These are phyloP conservation scores for Globisporangium irregulare DNA, from an alignment of 352 stramenopile species.

Conservation along the genomic window DNA sequence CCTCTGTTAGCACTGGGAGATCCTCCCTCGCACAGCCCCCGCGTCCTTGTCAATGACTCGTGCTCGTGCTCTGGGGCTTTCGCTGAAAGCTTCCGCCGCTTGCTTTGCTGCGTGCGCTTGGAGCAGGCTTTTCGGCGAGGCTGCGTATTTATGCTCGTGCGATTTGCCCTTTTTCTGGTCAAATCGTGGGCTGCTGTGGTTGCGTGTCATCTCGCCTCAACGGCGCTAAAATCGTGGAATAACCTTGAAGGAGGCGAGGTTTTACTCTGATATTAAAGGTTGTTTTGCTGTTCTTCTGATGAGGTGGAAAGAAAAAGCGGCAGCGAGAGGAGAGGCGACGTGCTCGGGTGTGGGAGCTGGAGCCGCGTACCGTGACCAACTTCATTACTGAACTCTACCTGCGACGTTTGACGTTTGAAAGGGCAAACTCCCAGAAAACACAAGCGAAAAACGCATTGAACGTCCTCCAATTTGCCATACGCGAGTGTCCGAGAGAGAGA, in stretches of 20 bases:
- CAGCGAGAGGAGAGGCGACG: background rate
- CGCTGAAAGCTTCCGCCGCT: background rate
- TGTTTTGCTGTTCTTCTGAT: background rate
- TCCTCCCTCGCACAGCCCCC: background rate
- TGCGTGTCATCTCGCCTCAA: background rate
- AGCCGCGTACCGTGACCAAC: background rate
- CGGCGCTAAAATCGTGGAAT: background rate
- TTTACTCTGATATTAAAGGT: background rate
- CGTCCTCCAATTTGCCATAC: no score
- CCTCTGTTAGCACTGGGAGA: background rate
- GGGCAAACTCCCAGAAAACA: background rate
- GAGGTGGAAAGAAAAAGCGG: background rate
- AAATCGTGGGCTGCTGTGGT: background rate
- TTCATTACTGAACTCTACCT: background rate
- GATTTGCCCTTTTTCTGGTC: background rate
- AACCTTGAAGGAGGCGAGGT: background rate
- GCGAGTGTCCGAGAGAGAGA: no score
- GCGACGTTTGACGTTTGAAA: background rate
- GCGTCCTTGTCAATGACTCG: background rate
- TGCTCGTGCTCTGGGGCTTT: no score
- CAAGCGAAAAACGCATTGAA: background rate
- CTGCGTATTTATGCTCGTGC: background rate
- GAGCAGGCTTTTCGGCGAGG: background rate
- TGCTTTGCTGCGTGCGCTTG: constrained; percentile 1
- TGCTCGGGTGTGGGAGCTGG: background rate